Evolutionary conservation across 495 filamentous ascomycete species (phyloP).

Genomic region (Halenospora varia): DNA sequence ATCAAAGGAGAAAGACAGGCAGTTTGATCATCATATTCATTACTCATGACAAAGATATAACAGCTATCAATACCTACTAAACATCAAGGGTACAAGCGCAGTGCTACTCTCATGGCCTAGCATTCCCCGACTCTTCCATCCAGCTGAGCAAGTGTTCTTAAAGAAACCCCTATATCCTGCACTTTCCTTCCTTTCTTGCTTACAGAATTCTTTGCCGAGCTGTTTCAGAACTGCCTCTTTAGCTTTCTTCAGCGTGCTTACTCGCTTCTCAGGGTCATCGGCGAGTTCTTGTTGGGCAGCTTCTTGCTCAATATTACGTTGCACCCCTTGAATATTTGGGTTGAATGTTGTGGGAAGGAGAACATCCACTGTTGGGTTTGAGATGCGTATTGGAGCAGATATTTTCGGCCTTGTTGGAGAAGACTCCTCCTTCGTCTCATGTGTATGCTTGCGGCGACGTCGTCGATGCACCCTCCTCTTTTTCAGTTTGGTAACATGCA

Average conservation of each 20-base stretch:
- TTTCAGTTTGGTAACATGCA: constrained; percentile 43
- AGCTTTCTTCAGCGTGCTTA: constrained; percentile 22
- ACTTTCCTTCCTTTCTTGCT: constrained; percentile 14
- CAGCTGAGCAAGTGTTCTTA: constrained; percentile 28
- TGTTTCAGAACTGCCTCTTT: constrained; percentile 26
- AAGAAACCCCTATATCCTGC: constrained; percentile 29
- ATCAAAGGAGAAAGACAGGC: neutral
- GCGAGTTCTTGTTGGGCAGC: constrained; percentile 22
- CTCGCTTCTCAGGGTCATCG: constrained; percentile 24
- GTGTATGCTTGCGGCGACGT: constrained; percentile 38
- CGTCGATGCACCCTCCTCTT: constrained; percentile 38
- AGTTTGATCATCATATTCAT: constrained; percentile 6
- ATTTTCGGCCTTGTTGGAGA: constrained; percentile 28
- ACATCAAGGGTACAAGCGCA: constrained; percentile 45
- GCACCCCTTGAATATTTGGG: constrained; percentile 25
- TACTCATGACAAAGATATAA: neutral
- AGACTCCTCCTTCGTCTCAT: constrained; percentile 23
- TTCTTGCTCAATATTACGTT: constrained; percentile 20
- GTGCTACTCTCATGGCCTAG: constrained; percentile 34
- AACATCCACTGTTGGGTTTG: constrained; percentile 38
- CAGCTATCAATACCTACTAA: constrained; percentile 34
- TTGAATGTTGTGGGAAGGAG: constrained; percentile 32
- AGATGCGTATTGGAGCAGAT: constrained; percentile 43
- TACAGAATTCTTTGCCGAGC: constrained; percentile 25
- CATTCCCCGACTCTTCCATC: constrained; percentile 38